Evolutionary conservation across 192 early-diverging fungal species (phyloP), one percentile per base, ranked within the genome.

Genomic region (Dissophora globulifera): DNA sequence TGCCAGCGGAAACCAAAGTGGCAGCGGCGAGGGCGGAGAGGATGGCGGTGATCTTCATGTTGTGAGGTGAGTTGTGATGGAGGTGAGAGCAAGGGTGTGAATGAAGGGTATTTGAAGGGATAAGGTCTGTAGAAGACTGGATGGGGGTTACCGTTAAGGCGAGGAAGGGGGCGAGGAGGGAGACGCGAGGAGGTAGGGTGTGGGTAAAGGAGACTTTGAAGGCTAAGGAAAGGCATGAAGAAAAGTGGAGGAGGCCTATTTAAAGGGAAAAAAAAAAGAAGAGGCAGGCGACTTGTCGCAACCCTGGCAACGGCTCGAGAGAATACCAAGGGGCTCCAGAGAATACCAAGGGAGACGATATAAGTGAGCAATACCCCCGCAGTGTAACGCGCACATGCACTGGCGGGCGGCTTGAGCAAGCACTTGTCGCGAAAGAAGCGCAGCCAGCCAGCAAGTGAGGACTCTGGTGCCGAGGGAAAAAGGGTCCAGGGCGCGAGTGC

Each of bases 1-100:
- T 68, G 29, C 66, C 66, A 19, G 66, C 66, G 6, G 66, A 68
- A 30, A 68, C 66, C 40, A 68, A 58, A 17, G 66, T 58, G 55
- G 55, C 66, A 20, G 66, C 66, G 42, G 66, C 66, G 38, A 68
- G 66, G 35, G 54, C 38, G 16, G 66, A 68, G 56, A 68, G 56
- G 27, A 68, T 68, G 22, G 66, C 47, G 27, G 66, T 46, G 66
- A 68, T 22, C 48, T 68, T 68, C 66, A 68, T 68, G 10, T 31
- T 62, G 45, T 16, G 45, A 47, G 43, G n/a, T 12, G 43, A 17
- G 43, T 17, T n/a, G 43, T 45, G 43, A 4, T 12, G 35, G 35
- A 6, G 35, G 43, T 45, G 43, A 45, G 10, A n/a, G n/a, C 43
- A 4, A 45, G 16, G 43, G n/a, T 2, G 26, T 27, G 23, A 31